Percentiles rank a stretch among this genome's conserved stretches.
phyloP scores from a whole-genome alignment of 371 early-diverging fungal genomes.

The Chytridium lagenaria region DNA sequence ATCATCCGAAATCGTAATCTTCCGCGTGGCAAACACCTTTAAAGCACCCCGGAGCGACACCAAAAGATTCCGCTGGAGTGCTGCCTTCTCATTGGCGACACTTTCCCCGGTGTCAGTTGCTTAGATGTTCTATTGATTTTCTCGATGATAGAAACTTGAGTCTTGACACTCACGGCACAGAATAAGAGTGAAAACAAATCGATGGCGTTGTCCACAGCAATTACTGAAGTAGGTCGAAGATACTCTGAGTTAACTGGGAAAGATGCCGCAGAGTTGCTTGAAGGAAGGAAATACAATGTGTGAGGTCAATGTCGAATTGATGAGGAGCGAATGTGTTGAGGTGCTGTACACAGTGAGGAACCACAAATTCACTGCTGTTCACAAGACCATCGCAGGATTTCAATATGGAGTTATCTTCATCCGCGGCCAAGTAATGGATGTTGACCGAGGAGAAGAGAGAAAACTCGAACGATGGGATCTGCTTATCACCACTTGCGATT shows the following conservation, averaged over 20 bases:
- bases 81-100: constrained; percentile 77
- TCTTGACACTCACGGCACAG: constrained; percentile 41
- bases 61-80: constrained; percentile 81
- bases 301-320: constrained; percentile 10
- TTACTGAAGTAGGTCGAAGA: constrained; percentile 19
- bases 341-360: background rate
- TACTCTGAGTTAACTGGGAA: constrained; percentile 21
- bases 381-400: background rate
- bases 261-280: background rate
- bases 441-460: background rate
- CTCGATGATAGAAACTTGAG: constrained; percentile 80
- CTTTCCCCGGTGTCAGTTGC: constrained; percentile 59
- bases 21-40: constrained; percentile 64
- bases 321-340: background rate
- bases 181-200: constrained; percentile 76
- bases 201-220: constrained; percentile 67
- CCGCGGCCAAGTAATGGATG: background rate
- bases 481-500: constrained; percentile 26
- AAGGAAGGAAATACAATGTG: constrained; percentile 5
- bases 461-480: constrained; percentile 25
- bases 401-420: constrained; percentile 7
- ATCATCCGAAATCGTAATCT: constrained; percentile 54
- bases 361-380: background rate
- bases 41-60: constrained; percentile 72
- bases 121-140: constrained; percentile 72